These are phyloP conservation scores for Microdochium paspali DNA, from an alignment of 2,329 filamentous ascomycete genomes.

Conservation along the genomic window DNA sequence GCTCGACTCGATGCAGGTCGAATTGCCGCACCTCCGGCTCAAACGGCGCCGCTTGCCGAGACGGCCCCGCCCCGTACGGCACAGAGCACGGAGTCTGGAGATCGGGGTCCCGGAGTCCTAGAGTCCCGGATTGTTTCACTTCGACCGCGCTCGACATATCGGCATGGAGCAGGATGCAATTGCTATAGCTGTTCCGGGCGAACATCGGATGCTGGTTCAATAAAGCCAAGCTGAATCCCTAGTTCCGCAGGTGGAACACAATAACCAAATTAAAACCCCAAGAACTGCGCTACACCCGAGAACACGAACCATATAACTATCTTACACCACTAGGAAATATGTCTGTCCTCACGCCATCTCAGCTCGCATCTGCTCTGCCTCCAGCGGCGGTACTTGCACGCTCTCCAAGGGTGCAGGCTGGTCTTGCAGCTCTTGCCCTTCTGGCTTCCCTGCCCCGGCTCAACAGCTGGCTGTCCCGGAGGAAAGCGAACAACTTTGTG, in stretches of 20 bases:
- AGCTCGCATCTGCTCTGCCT: neutral
- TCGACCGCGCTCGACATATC: no score
- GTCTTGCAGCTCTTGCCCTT: neutral
- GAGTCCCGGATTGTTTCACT: no score
- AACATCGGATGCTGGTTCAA: no score
- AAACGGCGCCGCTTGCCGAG: neutral
- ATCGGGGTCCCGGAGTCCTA: no score
- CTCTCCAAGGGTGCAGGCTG: neutral
- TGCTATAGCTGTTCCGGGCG: no score
- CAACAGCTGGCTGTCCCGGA: neutral
- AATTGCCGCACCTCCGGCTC: neutral
- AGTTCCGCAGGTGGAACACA: neutral
- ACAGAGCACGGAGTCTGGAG: no score
- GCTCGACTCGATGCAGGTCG: neutral
- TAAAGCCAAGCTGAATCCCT: no score
- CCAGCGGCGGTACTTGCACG: neutral
- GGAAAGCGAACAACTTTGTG: conserved; percentile 33
- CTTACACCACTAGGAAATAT: neutral
- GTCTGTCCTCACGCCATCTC: neutral
- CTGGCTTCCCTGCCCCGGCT: neutral
- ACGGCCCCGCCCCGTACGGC: neutral
- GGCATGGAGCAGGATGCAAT: no score
- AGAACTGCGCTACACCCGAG: neutral
- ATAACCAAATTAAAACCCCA: neutral
- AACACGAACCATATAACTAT: neutral